A percentile compares a stretch with the other conserved stretches of the same genome.
These are phyloP conservation scores for Phytophthora crassamura DNA, from an alignment of 352 stramenopile genomes.

Conservation along the genomic window DNA sequence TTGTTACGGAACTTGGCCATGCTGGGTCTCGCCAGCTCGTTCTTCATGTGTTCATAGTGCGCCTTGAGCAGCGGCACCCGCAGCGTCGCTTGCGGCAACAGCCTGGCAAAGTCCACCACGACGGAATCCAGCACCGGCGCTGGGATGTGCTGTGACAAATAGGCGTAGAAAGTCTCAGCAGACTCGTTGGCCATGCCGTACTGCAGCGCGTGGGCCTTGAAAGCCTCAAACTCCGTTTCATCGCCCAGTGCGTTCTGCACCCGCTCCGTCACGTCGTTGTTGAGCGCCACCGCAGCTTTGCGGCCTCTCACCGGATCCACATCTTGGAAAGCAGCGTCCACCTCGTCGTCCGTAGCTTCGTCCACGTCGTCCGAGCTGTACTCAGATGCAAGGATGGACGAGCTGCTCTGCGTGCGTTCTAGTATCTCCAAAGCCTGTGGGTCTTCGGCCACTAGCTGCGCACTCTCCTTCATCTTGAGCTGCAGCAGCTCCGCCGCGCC, in stretches of 20 bases:
- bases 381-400: conserved; percentile 53
- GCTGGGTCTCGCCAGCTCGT: conserved; percentile 33
- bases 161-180: conserved; percentile 71
- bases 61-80: conserved; percentile 74
- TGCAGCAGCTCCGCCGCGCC: conserved; percentile 52
- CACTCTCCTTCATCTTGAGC: conserved; percentile 74
- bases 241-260: conserved; percentile 58
- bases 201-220: conserved; percentile 79
- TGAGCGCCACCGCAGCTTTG: conserved; percentile 75
- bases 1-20: conserved; percentile 58
- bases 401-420: conserved; percentile 49
- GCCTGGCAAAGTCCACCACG: conserved; percentile 80
- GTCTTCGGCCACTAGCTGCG: conserved; percentile 52
- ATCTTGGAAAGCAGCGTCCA: conserved; percentile 64
- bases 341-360: conserved; percentile 51
- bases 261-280: conserved; percentile 78
- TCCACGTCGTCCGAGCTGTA: conserved; percentile 62
- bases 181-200: conserved; percentile 77
- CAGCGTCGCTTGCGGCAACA: conserved; percentile 66
- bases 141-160: conserved; percentile 64
- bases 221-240: conserved; percentile 72
- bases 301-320: conserved; percentile 80
- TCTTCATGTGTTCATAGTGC: conserved; percentile 65
- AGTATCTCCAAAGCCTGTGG: conserved; percentile 44
- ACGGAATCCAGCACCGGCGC: conserved; percentile 66